Evolutionary conservation across 768 basidiomycete species (phyloP).

Genomic region (Lenzites betulinus): DNA sequence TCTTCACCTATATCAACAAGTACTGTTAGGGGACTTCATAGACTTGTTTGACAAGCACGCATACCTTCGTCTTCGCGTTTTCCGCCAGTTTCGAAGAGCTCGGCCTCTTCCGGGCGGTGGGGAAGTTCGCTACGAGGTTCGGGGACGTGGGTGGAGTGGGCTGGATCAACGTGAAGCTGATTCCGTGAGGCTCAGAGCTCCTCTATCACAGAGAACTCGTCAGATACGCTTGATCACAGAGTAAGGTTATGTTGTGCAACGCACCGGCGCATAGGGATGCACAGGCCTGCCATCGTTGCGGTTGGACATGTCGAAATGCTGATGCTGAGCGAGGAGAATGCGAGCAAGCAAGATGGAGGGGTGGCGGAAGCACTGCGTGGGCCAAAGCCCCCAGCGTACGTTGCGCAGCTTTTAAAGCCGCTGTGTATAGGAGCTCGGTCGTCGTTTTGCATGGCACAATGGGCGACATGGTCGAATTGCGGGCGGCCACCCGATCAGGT

Average conservation of each 20-base stretch:
- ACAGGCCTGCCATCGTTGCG: neutral
- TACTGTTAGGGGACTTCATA: too few species aligned
- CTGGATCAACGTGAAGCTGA: constrained; percentile 7
- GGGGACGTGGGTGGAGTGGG: constrained; percentile 9
- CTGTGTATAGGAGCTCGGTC: neutral
- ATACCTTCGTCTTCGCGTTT: neutral
- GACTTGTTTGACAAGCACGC: too few species aligned
- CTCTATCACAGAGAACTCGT: neutral
- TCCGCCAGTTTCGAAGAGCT: neutral
- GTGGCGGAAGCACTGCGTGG: neutral
- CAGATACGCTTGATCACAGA: too few species aligned
- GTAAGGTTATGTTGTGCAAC: neutral
- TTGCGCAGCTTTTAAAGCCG: neutral
- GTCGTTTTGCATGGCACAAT: constrained; percentile 10
- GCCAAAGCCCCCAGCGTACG: neutral
- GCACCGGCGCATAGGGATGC: constrained; percentile 7
- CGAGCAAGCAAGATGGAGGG: neutral
- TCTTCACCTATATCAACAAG: too few species aligned
- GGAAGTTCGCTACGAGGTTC: neutral
- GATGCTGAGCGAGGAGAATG: neutral
- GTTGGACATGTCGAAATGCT: neutral
- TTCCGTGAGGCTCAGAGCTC: constrained; percentile 12
- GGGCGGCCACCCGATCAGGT: neutral
- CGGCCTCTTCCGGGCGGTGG: neutral
- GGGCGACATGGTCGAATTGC: constrained; percentile 1